Conservation (phyloP, 371 early-diverging fungal genomes). For the Dipsacomyces acuminosporus region DNA sequence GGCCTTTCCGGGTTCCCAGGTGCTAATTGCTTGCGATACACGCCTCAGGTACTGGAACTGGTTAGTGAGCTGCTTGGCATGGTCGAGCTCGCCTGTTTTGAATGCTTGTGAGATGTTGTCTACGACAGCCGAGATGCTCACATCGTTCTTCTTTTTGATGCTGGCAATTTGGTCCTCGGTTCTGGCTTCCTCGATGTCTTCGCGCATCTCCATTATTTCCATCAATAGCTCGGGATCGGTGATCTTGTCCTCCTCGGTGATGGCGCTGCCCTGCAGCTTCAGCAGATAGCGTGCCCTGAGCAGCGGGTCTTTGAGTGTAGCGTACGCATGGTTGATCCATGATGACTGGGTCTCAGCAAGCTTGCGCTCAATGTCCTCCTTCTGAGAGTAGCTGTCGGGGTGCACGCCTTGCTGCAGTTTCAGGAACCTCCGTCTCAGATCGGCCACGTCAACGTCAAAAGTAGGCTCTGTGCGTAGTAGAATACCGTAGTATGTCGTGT, state of each 20-base stretch:
- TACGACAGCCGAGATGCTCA: constrained; percentile 19
- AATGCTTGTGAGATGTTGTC: constrained; percentile 19
- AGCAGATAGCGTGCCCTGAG: constrained; percentile 77
- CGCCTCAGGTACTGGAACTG: constrained; percentile 39
- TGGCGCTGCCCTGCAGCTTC: constrained; percentile 52
- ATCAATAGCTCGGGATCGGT: constrained; percentile 69
- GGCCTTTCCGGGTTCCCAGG: constrained; percentile 12
- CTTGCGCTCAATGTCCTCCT: constrained; percentile 59
- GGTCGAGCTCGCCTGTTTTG: constrained; percentile 2
- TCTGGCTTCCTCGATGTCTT: constrained; percentile 63
- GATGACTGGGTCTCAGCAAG: constrained; percentile 77
- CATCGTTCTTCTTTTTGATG: constrained; percentile 52
- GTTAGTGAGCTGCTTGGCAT: constrained; percentile 24
- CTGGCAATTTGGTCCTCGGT: constrained; percentile 55
- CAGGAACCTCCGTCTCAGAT: constrained; percentile 62
- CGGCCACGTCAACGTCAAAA: constrained; percentile 65
- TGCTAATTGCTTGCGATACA: constrained; percentile 26
- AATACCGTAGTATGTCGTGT: constrained; percentile 63
- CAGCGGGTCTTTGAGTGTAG: constrained; percentile 73
- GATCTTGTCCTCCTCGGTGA: constrained; percentile 65
- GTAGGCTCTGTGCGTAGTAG: constrained; percentile 51
- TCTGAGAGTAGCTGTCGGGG: constrained; percentile 76
- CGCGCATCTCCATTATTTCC: constrained; percentile 77
- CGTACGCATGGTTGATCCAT: constrained; percentile 81
- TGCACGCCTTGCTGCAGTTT: constrained; percentile 77